Base-by-base conservation (phyloP, 768 basidiomycete species). In the Amanita exitialis region DNA sequence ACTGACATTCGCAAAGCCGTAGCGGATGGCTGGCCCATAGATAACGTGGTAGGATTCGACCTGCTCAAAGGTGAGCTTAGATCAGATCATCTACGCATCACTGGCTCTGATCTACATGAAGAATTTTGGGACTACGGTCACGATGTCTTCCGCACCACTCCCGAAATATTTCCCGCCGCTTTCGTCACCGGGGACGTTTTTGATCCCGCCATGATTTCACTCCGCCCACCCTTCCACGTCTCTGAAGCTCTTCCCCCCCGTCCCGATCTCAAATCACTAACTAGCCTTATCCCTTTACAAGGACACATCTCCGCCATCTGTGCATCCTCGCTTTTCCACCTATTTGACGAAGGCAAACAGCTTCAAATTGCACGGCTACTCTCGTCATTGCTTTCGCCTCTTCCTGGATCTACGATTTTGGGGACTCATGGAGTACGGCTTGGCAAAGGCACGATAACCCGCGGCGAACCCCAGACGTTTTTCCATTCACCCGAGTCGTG, bases 111-210 rank as follows among this genome's bases (percentile, higher is more conserved):
- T 20, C 9, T 20, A 2, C n/a, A 20, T 47, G 25, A 49, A 83
- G 82, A 65, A 9, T 78, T 79, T 54, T 84, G 81, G 82, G 69
- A 77, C 4, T 66, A 75, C 3, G 83, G 83, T 1, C 80, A 84
- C 54, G 67, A 75, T 41, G 67, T 86, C 13, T 86, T 82, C 65
- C 69, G 61, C 43, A 70, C 74, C 3, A 78, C 68, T 0, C 71
- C 74, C 0, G 64, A 72, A 35, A 68, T 72, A 0, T 83, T 79
- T 61, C 77, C 79, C 1, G 77, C 70, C 0, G 59, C 66, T 0
- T 85, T 86, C 58, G 49, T 85, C n/a, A 62, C 69, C 7, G 83
- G 82, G 1, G 73, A 86, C 53, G 68, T 63, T 0, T 74, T 85
- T 45, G 70, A 82, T 53, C 63, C 71, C 4, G 51, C 55, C 1